phyloP scores from a whole-genome alignment of 164 flowering plant species.

The Stephania japonica region DNA sequence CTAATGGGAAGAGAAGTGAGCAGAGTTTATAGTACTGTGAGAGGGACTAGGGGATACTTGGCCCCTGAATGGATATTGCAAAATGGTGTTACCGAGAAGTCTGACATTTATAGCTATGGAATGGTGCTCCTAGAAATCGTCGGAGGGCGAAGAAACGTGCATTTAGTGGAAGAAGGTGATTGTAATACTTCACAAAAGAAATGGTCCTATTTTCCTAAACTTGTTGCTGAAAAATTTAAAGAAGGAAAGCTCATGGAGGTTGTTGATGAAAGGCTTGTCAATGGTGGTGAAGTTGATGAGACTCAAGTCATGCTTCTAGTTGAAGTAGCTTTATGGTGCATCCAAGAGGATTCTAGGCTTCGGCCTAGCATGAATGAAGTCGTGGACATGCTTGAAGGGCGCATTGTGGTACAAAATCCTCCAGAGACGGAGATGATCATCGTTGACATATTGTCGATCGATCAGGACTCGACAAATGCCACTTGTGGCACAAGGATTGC shows the following conservation, averaged over 20 bases:
- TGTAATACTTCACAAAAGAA: constrained; percentile 28
- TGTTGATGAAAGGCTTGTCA: constrained; percentile 48
- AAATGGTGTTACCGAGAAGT: constrained; percentile 65
- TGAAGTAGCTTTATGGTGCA: constrained; percentile 74
- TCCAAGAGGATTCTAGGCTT: constrained; percentile 59
- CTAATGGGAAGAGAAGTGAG: constrained; percentile 76
- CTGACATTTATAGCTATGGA: constrained; percentile 82
- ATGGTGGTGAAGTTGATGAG: constrained; percentile 39
- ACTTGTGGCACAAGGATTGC: neutral
- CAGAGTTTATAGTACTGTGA: constrained; percentile 47
- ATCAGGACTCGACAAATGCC: constrained; percentile 18
- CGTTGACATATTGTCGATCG: constrained; percentile 50
- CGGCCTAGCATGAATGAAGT: constrained; percentile 73
- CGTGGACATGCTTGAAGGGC: constrained; percentile 80
- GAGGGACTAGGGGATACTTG: constrained; percentile 83
- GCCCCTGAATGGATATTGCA: constrained; percentile 94
- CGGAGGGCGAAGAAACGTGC: constrained; percentile 70
- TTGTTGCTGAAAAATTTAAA: constrained; percentile 50
- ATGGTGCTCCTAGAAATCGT: constrained; percentile 80
- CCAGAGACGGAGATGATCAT: constrained; percentile 62
- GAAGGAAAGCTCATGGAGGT: constrained; percentile 74
- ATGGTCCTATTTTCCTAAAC: constrained; percentile 67
- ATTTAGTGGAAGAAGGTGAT: constrained; percentile 20
- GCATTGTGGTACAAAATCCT: constrained; percentile 45
- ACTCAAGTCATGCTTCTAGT: constrained; percentile 45